Conservation (phyloP, 1,139 yeast species). For the Magnusiomyces sp. region DNA sequence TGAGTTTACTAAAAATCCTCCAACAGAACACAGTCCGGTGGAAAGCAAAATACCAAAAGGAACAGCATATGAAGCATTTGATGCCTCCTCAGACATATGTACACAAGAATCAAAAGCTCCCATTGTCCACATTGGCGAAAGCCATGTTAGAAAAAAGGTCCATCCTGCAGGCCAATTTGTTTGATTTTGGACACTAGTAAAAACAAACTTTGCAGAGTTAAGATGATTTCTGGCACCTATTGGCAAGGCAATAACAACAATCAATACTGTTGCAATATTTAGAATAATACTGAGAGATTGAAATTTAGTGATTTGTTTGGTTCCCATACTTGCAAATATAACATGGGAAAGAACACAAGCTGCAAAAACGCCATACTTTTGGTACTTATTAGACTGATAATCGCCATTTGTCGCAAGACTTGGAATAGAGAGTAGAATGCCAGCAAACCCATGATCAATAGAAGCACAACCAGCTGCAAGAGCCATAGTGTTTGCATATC, state of each 20-base stretch:
- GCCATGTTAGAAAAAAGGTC: conserved; percentile 52
- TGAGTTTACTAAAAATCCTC: conserved; percentile 52
- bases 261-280: conserved; percentile 46
- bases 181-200: conserved; percentile 47
- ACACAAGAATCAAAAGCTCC: conserved; percentile 61
- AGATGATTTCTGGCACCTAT: conserved; percentile 15
- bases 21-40: conserved; percentile 48
- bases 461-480: conserved; percentile 50
- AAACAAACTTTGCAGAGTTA: conserved; percentile 39
- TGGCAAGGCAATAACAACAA: conserved; percentile 61
- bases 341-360: conserved; percentile 44
- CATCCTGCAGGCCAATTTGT: conserved; percentile 62
- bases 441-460: conserved; percentile 51
- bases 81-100: conserved; percentile 63
- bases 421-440: conserved; percentile 46
- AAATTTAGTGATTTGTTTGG: conserved; percentile 45
- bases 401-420: conserved; percentile 37
- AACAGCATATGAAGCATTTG: conserved; percentile 54
- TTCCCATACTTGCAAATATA: conserved; percentile 41
- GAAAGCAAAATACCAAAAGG: conserved; percentile 56
- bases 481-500: conserved; percentile 52
- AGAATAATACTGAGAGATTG: conserved; percentile 53
- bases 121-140: conserved; percentile 45
- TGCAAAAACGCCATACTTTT: conserved; percentile 48
- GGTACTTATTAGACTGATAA: conserved; percentile 40